Percentiles rank a stretch among this genome's conserved stretches.
phyloP scores from a whole-genome alignment of 306 rosid genomes.

The Calophaca sinica region DNA sequence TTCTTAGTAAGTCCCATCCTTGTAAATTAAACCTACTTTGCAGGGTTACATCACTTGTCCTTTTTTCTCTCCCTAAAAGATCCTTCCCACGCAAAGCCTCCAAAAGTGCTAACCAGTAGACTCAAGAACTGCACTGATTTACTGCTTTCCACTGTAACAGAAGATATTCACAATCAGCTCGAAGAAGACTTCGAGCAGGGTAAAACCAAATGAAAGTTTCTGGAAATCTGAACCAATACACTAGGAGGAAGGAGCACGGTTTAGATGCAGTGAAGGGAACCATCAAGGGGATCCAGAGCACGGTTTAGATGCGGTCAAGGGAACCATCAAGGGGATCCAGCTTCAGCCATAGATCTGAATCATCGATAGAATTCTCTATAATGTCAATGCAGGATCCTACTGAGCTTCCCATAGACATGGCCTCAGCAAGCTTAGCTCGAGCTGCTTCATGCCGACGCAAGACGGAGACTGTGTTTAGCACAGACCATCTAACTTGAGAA shows the following conservation, averaged over 20 bases:
- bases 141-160: constrained; percentile 13
- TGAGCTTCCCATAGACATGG: constrained; percentile 74
- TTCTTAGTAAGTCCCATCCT: constrained; percentile 11
- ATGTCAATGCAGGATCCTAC: constrained; percentile 78
- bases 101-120: not conserved
- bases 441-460: constrained; percentile 83
- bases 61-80: not conserved
- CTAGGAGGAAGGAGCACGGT: not conserved
- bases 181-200: constrained; percentile 15
- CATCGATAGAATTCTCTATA: constrained; percentile 69
- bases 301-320: not conserved
- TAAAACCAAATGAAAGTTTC: constrained; percentile 12
- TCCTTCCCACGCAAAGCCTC: constrained; percentile 9
- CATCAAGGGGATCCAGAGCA: constrained; percentile 1
- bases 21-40: constrained; percentile 5
- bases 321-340: not conserved
- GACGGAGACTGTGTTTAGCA: constrained; percentile 71
- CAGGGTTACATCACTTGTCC: constrained; percentile 10
- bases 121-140: not conserved
- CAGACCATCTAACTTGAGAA: constrained; percentile 95
- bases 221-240: constrained; percentile 1
- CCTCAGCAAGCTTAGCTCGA: constrained; percentile 77
- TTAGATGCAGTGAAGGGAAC: not conserved
- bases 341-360: constrained; percentile 54
- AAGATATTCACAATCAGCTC: constrained; percentile 7